Percentiles rank a stretch among this genome's conserved stretches.
Conservation (phyloP, 2,329 filamentous ascomycete species). For the Thielaviopsis musarum region DNA sequence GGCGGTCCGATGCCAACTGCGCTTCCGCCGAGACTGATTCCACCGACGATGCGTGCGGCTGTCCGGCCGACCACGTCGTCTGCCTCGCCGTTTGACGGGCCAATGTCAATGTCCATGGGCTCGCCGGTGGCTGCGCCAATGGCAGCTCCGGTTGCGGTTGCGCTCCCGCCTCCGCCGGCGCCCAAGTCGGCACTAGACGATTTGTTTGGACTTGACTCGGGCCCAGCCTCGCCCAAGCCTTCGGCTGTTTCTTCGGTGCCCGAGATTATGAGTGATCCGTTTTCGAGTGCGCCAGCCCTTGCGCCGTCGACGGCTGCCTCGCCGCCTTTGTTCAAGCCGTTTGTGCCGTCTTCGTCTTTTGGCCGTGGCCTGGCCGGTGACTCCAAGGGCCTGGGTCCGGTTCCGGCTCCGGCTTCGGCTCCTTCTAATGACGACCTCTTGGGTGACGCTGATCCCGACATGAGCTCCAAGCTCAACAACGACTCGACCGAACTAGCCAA, state of each 20-base stretch:
- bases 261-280: conserved; percentile 41
- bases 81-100: conserved; percentile 35
- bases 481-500: conserved; percentile 91
- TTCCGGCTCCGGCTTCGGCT: conserved; percentile 28
- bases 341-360: conserved; percentile 82
- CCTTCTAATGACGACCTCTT: conserved; percentile 58
- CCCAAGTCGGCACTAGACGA: conserved; percentile 82
- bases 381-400: conserved; percentile 55
- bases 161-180: conserved; percentile 24
- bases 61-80: conserved; percentile 30
- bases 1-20: conserved; percentile 51
- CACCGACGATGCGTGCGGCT: conserved; percentile 64
- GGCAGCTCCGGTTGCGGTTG: conserved; percentile 16
- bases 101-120: conserved; percentile 17
- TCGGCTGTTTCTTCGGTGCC: conserved; percentile 58
- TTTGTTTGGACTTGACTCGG: conserved; percentile 67
- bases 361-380: conserved; percentile 59
- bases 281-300: conserved; percentile 37
- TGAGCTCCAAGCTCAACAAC: conserved; percentile 71
- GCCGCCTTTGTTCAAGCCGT: conserved; percentile 62
- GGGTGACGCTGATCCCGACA: conserved; percentile 77
- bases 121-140: conserved; percentile 23
- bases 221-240: conserved; percentile 31
- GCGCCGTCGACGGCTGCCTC: conserved; percentile 35
- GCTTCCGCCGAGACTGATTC: conserved; percentile 68